Conservation (phyloP, 2,329 filamentous ascomycete genomes). For the Herpotrichia juniperi region DNA sequence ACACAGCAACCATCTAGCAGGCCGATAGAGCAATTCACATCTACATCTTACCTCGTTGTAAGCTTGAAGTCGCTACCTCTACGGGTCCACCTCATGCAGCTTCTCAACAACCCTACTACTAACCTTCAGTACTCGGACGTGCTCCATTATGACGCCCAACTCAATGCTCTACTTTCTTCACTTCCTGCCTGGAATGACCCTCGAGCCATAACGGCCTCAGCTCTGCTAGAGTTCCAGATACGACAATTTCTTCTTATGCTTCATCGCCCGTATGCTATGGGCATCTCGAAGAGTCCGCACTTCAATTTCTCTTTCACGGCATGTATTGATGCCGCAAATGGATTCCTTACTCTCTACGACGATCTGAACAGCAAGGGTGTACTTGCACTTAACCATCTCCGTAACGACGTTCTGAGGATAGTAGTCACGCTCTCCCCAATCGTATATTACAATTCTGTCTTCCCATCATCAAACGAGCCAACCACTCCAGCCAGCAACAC, state of each 20-base stretch:
- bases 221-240: slow-evolving; percentile 38
- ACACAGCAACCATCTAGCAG: slow-evolving; percentile 27
- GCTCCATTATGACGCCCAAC: slow-evolving; percentile 38
- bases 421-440: slow-evolving; percentile 33
- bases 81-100: slow-evolving; percentile 36
- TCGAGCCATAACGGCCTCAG: slow-evolving; percentile 20
- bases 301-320: slow-evolving; percentile 40
- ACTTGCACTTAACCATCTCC: slow-evolving; percentile 29
- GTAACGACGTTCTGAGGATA: slow-evolving; percentile 37
- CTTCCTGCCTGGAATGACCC: slow-evolving; percentile 33
- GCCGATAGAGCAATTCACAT: slow-evolving; percentile 36
- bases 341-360: slow-evolving; percentile 31
- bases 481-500: slow-evolving; percentile 8
- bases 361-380: slow-evolving; percentile 25
- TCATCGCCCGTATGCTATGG: slow-evolving; percentile 39
- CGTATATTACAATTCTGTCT: slow-evolving; percentile 31
- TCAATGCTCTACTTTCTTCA: slow-evolving; percentile 26
- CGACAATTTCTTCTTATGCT: slow-evolving; percentile 42
- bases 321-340: slow-evolving; percentile 33
- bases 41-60: slow-evolving; percentile 33
- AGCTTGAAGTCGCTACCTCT: slow-evolving; percentile 35
- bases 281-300: slow-evolving; percentile 29
- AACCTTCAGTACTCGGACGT: slow-evolving; percentile 38
- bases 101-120: slow-evolving; percentile 39
- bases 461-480: neutral